Percentiles rank a stretch among this genome's conserved stretches.
Evolutionary conservation across 345 rosid species (phyloP).

Genomic region (Eucalyptus regnans): DNA sequence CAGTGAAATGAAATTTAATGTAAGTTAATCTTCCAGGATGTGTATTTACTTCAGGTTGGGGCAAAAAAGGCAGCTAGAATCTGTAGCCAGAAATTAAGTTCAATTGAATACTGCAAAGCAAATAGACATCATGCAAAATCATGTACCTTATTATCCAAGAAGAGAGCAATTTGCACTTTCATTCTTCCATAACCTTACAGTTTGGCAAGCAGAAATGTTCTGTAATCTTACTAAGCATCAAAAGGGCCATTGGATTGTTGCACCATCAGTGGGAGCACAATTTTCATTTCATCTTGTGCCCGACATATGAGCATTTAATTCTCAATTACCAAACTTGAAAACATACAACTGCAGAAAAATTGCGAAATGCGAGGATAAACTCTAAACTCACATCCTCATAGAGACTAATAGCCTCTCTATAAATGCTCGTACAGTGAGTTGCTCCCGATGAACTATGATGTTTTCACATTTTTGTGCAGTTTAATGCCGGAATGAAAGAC

Average conservation of each 20-base stretch:
- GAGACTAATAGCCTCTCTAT: not conserved
- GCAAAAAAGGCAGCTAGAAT: not conserved
- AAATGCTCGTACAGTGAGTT: not conserved
- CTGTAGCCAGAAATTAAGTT: not conserved
- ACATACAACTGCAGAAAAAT: not conserved
- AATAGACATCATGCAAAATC: not conserved
- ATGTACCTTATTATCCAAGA: not conserved
- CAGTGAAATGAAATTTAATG: not conserved
- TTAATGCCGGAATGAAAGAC: conserved; percentile 11
- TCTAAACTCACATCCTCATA: not conserved
- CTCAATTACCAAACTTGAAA: not conserved
- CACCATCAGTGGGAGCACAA: not conserved
- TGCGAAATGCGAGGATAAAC: not conserved
- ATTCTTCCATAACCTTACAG: not conserved
- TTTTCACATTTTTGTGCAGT: not conserved
- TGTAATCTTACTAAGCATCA: not conserved
- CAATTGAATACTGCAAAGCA: not conserved
- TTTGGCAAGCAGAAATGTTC: not conserved
- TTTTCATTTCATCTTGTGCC: not conserved
- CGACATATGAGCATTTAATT: not conserved
- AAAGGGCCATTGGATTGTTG: not conserved
- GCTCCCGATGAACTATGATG: not conserved
- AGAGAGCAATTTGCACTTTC: not conserved
- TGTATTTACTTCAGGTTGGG: not conserved
- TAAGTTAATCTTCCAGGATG: not conserved